These are phyloP conservation scores for Westerdykella sp. DNA, from an alignment of 2,329 filamentous ascomycete genomes.

Conservation along the genomic window DNA sequence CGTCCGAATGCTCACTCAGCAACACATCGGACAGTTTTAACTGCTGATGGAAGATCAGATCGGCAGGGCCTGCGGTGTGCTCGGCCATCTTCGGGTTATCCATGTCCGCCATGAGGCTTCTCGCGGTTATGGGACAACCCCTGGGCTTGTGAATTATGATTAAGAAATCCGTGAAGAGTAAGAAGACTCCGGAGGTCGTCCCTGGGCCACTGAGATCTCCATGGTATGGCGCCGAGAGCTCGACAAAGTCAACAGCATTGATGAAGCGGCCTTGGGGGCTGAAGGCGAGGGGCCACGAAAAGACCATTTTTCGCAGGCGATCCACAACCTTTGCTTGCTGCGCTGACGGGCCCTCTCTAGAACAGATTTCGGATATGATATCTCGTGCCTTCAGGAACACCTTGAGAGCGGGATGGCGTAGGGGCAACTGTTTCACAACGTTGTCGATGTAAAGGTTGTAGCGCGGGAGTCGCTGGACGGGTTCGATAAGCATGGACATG, in stretches of 20 bases:
- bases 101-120: slow-evolving; percentile 74
- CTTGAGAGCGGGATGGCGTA: slow-evolving; percentile 77
- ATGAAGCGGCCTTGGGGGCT: slow-evolving; percentile 73
- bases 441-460: slow-evolving; percentile 97
- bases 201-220: slow-evolving; percentile 43
- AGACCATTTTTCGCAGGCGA: slow-evolving; percentile 68
- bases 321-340: slow-evolving; percentile 70
- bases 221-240: slow-evolving; percentile 67
- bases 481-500: slow-evolving; percentile 89
- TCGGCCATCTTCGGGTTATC: slow-evolving; percentile 60
- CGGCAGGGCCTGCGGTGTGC: slow-evolving; percentile 37
- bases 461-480: slow-evolving; percentile 85
- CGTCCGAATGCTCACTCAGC: slow-evolving; percentile 60
- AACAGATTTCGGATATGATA: slow-evolving; percentile 93
- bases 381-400: slow-evolving; percentile 82
- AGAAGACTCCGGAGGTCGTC: slow-evolving; percentile 57
- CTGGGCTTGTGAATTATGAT: slow-evolving; percentile 68
- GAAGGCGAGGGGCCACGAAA: slow-evolving; percentile 67
- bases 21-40: slow-evolving; percentile 63
- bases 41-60: slow-evolving; percentile 70
- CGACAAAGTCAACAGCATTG: slow-evolving; percentile 71
- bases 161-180: slow-evolving; percentile 79
- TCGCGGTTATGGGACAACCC: slow-evolving; percentile 59
- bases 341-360: slow-evolving; percentile 66
- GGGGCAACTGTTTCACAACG: slow-evolving; percentile 78